Conservation (phyloP, 2,329 filamentous ascomycete species). For the Ophiobolus disseminans region DNA sequence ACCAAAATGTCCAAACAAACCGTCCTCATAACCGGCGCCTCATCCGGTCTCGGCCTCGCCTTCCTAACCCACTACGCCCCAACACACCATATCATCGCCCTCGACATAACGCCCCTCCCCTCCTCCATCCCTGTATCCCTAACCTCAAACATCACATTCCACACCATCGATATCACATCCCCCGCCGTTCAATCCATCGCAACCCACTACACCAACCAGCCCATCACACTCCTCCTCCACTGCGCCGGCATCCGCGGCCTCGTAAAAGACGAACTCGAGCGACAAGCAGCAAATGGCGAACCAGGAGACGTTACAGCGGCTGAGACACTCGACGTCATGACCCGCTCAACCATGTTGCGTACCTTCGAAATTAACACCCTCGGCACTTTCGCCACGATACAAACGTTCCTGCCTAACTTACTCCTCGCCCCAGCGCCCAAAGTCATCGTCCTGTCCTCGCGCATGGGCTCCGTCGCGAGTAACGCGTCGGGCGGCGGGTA, state of each 20-base stretch:
- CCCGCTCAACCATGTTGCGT: constrained; percentile 45
- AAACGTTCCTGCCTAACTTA: constrained; percentile 48
- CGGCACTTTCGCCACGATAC: constrained; percentile 52
- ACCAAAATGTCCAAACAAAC: constrained; percentile 57
- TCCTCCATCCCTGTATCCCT: neutral
- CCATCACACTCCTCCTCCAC: constrained; percentile 53
- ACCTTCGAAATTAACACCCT: constrained; percentile 53
- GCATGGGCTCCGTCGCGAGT: constrained; percentile 54
- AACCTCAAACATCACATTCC: constrained; percentile 12
- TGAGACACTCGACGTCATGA: constrained; percentile 53
- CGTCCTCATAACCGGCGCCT: constrained; percentile 90
- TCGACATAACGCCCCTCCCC: constrained; percentile 26
- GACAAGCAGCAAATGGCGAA: constrained; percentile 1
- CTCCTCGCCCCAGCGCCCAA: constrained; percentile 25
- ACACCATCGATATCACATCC: constrained; percentile 19
- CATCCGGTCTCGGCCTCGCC: constrained; percentile 84
- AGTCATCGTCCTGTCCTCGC: constrained; percentile 53
- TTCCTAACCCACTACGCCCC: constrained; percentile 47
- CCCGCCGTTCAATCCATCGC: constrained; percentile 12
- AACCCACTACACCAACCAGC: constrained; percentile 16
- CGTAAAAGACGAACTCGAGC: constrained; percentile 35
- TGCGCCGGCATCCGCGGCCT: constrained; percentile 55
- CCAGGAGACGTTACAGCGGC: constrained; percentile 47
- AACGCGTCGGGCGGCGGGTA: constrained; percentile 54
- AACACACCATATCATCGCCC: constrained; percentile 22